These are phyloP conservation scores for Meyerozyma carpophila DNA, from an alignment of 1,139 yeast genomes.

Conservation along the genomic window DNA sequence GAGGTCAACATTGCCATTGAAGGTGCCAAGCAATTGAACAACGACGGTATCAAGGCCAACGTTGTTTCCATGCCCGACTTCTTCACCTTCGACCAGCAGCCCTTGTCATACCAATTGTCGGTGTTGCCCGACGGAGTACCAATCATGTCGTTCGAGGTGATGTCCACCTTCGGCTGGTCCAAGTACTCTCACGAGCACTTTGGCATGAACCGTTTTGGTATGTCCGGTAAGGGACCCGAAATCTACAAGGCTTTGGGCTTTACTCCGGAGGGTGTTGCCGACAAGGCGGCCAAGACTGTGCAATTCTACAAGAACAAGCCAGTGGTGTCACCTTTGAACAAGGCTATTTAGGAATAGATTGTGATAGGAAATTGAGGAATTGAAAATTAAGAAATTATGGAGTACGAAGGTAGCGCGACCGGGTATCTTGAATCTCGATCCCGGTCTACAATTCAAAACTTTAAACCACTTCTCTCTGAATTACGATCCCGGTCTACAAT, in stretches of 20 bases:
- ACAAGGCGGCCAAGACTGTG: conserved; percentile 76
- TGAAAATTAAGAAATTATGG: too few relatives aligned
- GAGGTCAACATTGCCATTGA: conserved; percentile 85
- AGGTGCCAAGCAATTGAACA: conserved; percentile 60
- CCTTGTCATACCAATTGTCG: conserved; percentile 70
- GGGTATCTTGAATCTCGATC: too few relatives aligned
- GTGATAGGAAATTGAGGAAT: neutral
- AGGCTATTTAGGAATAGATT: conserved; percentile 71
- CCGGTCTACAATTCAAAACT: too few relatives aligned
- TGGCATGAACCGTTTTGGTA: conserved; percentile 96
- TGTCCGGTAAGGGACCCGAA: conserved; percentile 86
- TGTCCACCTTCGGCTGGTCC: conserved; percentile 90
- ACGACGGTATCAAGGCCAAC: conserved; percentile 66
- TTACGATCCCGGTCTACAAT: too few relatives aligned
- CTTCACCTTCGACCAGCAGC: conserved; percentile 82
- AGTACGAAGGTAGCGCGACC: too few relatives aligned
- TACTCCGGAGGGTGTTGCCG: conserved; percentile 90
- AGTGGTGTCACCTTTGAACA: conserved; percentile 71
- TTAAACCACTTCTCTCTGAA: too few relatives aligned
- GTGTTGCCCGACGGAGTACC: conserved; percentile 96
- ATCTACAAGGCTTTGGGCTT: conserved; percentile 84
- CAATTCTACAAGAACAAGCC: conserved; percentile 77
- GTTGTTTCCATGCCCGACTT: conserved; percentile 94
- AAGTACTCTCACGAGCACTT: conserved; percentile 96
- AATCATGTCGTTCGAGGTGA: conserved; percentile 89